phyloP scores from a whole-genome alignment of 164 flowering plant species.

The Amborella trichopoda region DNA sequence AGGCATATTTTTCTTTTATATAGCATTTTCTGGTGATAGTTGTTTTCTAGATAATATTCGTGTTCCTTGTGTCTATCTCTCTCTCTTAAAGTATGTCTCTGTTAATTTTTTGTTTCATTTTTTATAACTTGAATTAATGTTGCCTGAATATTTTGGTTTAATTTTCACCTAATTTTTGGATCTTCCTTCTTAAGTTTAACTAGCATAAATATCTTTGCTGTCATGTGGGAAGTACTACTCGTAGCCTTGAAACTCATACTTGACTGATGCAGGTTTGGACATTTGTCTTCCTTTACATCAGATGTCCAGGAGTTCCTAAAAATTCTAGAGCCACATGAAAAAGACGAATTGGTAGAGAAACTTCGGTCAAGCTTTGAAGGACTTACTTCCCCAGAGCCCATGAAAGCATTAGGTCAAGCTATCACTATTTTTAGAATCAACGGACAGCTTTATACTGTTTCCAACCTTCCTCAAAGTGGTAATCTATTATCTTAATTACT shows the following conservation, averaged over 20 bases:
- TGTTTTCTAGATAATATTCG: too few relatives aligned
- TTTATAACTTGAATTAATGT: too few relatives aligned
- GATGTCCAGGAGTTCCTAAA: constrained; percentile 61
- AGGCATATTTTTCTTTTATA: too few relatives aligned
- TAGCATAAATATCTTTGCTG: too few relatives aligned
- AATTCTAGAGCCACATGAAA: constrained; percentile 33
- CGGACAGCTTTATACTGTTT: constrained; percentile 35
- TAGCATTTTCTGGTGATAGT: too few relatives aligned
- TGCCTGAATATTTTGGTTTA: too few relatives aligned
- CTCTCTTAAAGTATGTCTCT: too few relatives aligned
- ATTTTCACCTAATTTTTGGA: too few relatives aligned
- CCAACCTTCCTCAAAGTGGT: constrained; percentile 41
- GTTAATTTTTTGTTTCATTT: too few relatives aligned
- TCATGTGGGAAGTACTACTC: too few relatives aligned
- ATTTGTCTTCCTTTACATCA: constrained; percentile 58
- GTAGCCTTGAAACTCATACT: constrained; percentile 6
- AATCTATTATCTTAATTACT: constrained; percentile 5
- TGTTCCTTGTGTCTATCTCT: too few relatives aligned
- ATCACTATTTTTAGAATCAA: constrained; percentile 46
- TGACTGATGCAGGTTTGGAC: constrained; percentile 64
- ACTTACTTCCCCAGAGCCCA: constrained; percentile 15
- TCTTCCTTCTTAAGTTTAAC: too few relatives aligned
- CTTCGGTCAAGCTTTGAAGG: constrained; percentile 15
- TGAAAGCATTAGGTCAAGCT: constrained; percentile 43
- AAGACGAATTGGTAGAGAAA: constrained; percentile 30